These are phyloP conservation scores for Drechslera avenae DNA, from an alignment of 2,329 filamentous ascomycete genomes.

Conservation along the genomic window DNA sequence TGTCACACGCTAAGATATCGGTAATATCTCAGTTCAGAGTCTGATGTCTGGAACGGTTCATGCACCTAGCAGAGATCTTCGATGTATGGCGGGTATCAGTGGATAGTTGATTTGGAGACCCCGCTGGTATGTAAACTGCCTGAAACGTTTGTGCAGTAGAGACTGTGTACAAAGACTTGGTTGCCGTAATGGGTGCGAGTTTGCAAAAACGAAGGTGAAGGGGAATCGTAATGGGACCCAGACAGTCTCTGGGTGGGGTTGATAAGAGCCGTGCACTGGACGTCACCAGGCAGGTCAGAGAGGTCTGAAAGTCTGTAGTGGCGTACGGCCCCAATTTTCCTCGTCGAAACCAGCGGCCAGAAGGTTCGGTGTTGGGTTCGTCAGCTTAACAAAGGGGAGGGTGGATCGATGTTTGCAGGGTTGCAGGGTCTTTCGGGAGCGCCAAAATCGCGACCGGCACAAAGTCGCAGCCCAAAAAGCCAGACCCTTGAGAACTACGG, in stretches of 20 bases:
- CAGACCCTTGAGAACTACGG: conserved; percentile 22
- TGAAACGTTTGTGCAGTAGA: not conserved
- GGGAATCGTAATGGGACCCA: not conserved
- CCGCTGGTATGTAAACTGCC: not conserved
- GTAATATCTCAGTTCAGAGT: conserved; percentile 16
- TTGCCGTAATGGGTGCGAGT: too few species aligned
- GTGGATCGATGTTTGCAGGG: conserved; percentile 31
- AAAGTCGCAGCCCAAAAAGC: conserved; percentile 19
- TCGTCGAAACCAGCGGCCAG: conserved; percentile 34
- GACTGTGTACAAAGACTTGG: not conserved
- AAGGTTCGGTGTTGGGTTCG: conserved; percentile 37
- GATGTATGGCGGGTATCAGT: conserved; percentile 26
- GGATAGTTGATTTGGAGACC: conserved; percentile 16
- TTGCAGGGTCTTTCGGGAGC: conserved; percentile 25
- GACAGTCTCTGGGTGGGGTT: conserved; percentile 15
- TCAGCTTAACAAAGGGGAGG: conserved; percentile 31
- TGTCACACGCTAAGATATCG: conserved; percentile 15
- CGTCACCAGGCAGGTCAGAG: conserved; percentile 16
- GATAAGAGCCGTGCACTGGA: conserved; percentile 26
- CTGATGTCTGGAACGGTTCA: conserved; percentile 17
- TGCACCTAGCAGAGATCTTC: conserved; percentile 26
- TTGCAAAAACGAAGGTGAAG: too few species aligned
- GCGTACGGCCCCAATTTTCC: conserved; percentile 32
- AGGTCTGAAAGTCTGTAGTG: conserved; percentile 22
- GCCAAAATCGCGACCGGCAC: conserved; percentile 26